These are phyloP conservation scores for Aspergillus diversus DNA, from an alignment of 495 filamentous ascomycete genomes.

Conservation along the genomic window DNA sequence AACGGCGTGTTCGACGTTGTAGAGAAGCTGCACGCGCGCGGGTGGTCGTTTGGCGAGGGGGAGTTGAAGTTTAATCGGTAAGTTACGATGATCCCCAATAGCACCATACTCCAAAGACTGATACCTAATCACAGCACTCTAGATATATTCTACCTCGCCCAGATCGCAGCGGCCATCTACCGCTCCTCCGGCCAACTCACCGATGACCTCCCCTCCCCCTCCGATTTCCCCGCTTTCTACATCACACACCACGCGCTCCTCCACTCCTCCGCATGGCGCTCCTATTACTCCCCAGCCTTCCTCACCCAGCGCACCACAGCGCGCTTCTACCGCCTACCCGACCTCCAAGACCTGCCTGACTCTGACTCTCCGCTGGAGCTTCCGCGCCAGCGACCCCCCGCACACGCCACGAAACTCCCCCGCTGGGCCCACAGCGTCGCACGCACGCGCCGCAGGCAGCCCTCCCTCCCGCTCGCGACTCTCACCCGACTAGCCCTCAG, in stretches of 20 bases:
- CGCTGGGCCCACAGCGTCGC: constrained; percentile 28
- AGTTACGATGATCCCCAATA: constrained; percentile 17
- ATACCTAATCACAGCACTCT: constrained; percentile 28
- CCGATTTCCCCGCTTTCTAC: background rate
- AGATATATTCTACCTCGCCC: constrained; percentile 32
- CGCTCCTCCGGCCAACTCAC: constrained; percentile 24
- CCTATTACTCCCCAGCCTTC: constrained; percentile 29
- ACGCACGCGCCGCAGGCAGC: constrained; percentile 24
- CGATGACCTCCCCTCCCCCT: constrained; percentile 26
- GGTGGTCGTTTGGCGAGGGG: constrained; percentile 30
- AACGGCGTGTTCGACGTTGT: constrained; percentile 26
- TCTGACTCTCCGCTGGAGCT: constrained; percentile 24
- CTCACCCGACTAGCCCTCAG: constrained; percentile 28
- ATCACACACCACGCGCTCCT: constrained; percentile 17
- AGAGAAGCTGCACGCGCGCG: constrained; percentile 28
- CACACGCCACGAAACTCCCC: constrained; percentile 25
- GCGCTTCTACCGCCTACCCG: constrained; percentile 31
- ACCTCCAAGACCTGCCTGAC: constrained; percentile 32
- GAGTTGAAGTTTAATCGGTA: constrained; percentile 31
- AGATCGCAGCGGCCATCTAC: constrained; percentile 32
- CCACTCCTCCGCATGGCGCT: constrained; percentile 28
- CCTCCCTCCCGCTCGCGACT: constrained; percentile 23
- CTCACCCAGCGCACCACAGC: constrained; percentile 28
- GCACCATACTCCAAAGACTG: constrained; percentile 8
- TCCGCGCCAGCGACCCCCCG: constrained; percentile 19